Evolutionary conservation across 2,329 filamentous ascomycete species (phyloP), one percentile per base, ranked within the genome.

Genomic region (Aureobasidium subglaciale): DNA sequence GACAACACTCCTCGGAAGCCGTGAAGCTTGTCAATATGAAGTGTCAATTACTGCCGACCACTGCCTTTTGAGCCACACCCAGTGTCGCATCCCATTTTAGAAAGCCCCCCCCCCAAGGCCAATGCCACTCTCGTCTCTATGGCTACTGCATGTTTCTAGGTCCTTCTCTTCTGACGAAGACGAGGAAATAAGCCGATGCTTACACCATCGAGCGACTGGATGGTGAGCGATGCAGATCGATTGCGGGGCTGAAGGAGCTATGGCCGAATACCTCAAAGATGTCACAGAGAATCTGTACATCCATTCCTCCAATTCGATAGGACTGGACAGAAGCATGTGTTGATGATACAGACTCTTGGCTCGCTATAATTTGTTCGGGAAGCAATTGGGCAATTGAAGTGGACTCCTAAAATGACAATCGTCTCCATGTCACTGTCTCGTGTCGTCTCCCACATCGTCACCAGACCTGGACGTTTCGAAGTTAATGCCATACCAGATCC

Each of bases 161-260:
- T 9, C 27, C 16, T 32, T 16, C 24, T n/a, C 22, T 15, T 13
- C 13, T 4, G 3, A 16, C 16, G 25, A 38, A 15, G 10, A 24
- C n/a, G 32, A 29, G 32, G n/a, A 4, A 32, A 10, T n/a, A n/a
- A 13, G 16, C 24, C 22, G 11, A 22, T 24, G 18, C 50, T 54
- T 38, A 54, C 50, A 29, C 50, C 50, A 54, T 54, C 35, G 22
- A 6, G 15, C 3, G 20, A 29, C 24, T 9, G 20, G 18, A 37
- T 54, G 49, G 49, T 54, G 49, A 42, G 49, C 37, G 38, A 42
- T 42, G 49, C 38, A 54, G 50, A 54, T 54, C 50, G 20, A 24
- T 20, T 54, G 50, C 35, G 35, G 50, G 50, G 50, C 18, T 37
- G 20, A 29, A 34, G 15, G 29, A 54, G 50, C 50, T 54, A 42